These are phyloP conservation scores for Mucor saturninus DNA, from an alignment of 371 early-diverging fungal genomes.

Conservation along the genomic window DNA sequence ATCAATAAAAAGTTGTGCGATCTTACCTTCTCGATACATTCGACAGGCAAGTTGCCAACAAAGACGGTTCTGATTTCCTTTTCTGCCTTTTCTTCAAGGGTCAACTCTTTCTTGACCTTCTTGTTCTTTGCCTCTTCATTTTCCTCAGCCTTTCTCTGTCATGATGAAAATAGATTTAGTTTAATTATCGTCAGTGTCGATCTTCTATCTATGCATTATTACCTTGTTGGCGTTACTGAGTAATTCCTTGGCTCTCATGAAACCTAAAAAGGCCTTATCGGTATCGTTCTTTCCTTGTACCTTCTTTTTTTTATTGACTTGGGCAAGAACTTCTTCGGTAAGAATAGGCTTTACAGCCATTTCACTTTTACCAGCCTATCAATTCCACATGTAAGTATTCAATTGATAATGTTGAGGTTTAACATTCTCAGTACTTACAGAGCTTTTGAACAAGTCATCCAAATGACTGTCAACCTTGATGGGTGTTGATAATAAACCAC, in stretches of 20 bases:
- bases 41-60: slow-evolving; percentile 80
- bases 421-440: slow-evolving; percentile 14
- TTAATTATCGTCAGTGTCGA: too few relatives aligned
- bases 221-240: slow-evolving; percentile 35
- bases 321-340: slow-evolving; percentile 12
- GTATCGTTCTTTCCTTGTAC: slow-evolving; percentile 32
- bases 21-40: slow-evolving; percentile 67
- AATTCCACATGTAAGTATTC: neutral
- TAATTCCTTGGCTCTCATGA: slow-evolving; percentile 37
- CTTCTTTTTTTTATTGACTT: slow-evolving; percentile 30
- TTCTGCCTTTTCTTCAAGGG: slow-evolving; percentile 56
- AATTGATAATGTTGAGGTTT: too few relatives aligned
- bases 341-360: slow-evolving; percentile 27
- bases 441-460: slow-evolving; percentile 29
- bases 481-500: slow-evolving; percentile 21
- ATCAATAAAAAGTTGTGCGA: too few relatives aligned
- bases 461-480: slow-evolving; percentile 27
- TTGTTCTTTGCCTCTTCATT: slow-evolving; percentile 28
- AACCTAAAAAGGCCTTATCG: slow-evolving; percentile 40
- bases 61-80: slow-evolving; percentile 71
- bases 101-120: slow-evolving; percentile 26
- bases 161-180: too few relatives aligned
- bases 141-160: slow-evolving; percentile 28
- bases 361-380: slow-evolving; percentile 39
- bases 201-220: neutral